Conservation (phyloP, 1,139 yeast species). For the Nakaseomyces nivariensis region DNA sequence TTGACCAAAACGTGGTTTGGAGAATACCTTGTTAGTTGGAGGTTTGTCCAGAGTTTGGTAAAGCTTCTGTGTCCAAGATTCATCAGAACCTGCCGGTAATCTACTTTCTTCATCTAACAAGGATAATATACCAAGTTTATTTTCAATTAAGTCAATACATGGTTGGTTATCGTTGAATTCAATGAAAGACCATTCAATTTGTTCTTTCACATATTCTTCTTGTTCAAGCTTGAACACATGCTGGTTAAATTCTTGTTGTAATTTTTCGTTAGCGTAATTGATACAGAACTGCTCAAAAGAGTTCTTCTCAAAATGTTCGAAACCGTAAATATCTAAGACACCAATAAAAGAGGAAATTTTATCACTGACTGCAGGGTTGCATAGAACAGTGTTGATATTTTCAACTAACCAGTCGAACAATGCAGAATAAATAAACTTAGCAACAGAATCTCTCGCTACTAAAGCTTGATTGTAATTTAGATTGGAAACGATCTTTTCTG, state of each 20-base stretch:
- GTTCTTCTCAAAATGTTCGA: constrained; percentile 88
- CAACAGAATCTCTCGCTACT: constrained; percentile 92
- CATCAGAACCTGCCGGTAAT: constrained; percentile 88
- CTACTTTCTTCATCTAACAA: constrained; percentile 92
- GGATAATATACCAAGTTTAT: constrained; percentile 76
- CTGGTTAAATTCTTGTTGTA: constrained; percentile 95
- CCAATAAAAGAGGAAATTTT: constrained; percentile 74
- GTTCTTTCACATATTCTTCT: constrained; percentile 85
- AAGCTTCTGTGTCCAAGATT: constrained; percentile 85
- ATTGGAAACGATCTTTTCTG: constrained; percentile 82
- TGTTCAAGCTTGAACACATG: constrained; percentile 96
- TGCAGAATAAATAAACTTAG: constrained; percentile 87
- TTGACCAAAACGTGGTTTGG: constrained; percentile 91
- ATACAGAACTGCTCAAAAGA: constrained; percentile 97
- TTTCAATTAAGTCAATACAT: constrained; percentile 87
- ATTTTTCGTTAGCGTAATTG: constrained; percentile 93
- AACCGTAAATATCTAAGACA: constrained; percentile 94
- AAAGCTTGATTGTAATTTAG: constrained; percentile 75
- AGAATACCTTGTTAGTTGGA: constrained; percentile 70
- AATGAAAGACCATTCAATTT: constrained; percentile 94
- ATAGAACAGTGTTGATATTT: constrained; percentile 69
- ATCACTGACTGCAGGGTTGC: constrained; percentile 56
- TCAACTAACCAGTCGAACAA: constrained; percentile 92
- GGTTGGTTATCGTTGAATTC: constrained; percentile 97
- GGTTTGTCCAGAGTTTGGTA: constrained; percentile 75